Percentiles rank a stretch among this genome's conserved stretches.
Evolutionary conservation across 2,329 filamentous ascomycete species (phyloP).

Genomic region (Herpotrichia juniperi): DNA sequence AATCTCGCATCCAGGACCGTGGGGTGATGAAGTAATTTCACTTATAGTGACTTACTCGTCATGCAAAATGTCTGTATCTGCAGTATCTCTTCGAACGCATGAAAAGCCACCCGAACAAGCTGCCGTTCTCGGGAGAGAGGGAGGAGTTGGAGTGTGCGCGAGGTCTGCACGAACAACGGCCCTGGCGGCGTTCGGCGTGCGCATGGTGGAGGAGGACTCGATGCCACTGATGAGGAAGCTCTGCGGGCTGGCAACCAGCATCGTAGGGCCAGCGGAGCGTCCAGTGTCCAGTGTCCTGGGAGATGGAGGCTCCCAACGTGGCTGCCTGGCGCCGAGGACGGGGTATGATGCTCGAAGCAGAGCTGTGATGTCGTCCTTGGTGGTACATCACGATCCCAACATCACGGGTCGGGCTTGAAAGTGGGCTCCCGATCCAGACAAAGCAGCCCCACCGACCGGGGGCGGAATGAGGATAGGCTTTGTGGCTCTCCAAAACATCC

Average conservation of each 20-base stretch:
- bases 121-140: constrained; percentile 6
- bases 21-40: constrained; percentile 34
- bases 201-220: constrained; percentile 3
- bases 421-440: constrained; percentile 28
- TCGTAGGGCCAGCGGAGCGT: constrained; percentile 4
- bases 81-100: constrained; percentile 11
- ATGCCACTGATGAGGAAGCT: background rate
- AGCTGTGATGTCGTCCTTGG: constrained; percentile 2
- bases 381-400: constrained; percentile 34
- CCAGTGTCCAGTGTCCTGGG: constrained; percentile 13
- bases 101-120: constrained; percentile 10
- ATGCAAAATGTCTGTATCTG: constrained; percentile 21
- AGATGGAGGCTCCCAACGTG: constrained; percentile 39
- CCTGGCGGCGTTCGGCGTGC: constrained; percentile 18
- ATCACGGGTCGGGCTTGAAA: constrained; percentile 41
- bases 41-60: constrained; percentile 26
- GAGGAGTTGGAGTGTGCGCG: background rate
- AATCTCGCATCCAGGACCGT: constrained; percentile 28
- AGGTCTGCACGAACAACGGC: constrained; percentile 14
- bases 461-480: constrained; percentile 29
- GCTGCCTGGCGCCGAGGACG: constrained; percentile 23
- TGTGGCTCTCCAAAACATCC: constrained; percentile 21
- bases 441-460: constrained; percentile 12
- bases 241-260: constrained; percentile 6
- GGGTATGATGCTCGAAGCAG: constrained; percentile 4